phyloP scores from a whole-genome alignment of 2,329 filamentous ascomycete genomes.

The Phialocephala sp. region DNA sequence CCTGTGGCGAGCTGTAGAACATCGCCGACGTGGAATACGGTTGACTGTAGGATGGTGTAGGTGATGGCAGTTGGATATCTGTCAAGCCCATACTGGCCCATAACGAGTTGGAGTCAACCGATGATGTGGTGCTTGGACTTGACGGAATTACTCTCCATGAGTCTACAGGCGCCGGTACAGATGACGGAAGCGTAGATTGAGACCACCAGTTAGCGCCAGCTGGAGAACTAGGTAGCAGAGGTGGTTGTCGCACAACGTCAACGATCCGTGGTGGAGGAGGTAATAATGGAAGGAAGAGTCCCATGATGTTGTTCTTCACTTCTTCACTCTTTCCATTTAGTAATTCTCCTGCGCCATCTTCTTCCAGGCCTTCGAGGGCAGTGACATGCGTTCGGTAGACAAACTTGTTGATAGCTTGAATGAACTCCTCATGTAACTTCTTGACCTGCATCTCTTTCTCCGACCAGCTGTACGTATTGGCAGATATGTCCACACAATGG shows the following conservation, averaged over 20 bases:
- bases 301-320: constrained; percentile 85
- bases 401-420: constrained; percentile 96
- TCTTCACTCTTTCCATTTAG: constrained; percentile 91
- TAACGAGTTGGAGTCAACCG: constrained; percentile 73
- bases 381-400: constrained; percentile 89
- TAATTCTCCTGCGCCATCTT: constrained; percentile 93
- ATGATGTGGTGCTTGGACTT: constrained; percentile 77
- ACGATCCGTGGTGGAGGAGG: constrained; percentile 86
- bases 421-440: constrained; percentile 95
- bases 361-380: constrained; percentile 93
- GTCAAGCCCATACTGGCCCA: constrained; percentile 82
- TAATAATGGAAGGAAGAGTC: constrained; percentile 83
- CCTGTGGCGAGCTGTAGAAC: constrained; percentile 82
- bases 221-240: constrained; percentile 83
- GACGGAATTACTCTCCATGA: constrained; percentile 91
- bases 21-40: constrained; percentile 74
- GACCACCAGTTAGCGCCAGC: constrained; percentile 81
- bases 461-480: constrained; percentile 90
- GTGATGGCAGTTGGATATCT: constrained; percentile 77
- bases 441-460: constrained; percentile 97
- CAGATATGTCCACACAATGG: constrained; percentile 87
- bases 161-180: constrained; percentile 75
- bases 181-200: constrained; percentile 67
- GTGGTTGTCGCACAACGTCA: constrained; percentile 85
- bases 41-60: constrained; percentile 79